Evolutionary conservation across 2,329 filamentous ascomycete genomes (phyloP), one percentile per base, ranked within the genome.

Genomic region (Colletotrichum sp.): DNA sequence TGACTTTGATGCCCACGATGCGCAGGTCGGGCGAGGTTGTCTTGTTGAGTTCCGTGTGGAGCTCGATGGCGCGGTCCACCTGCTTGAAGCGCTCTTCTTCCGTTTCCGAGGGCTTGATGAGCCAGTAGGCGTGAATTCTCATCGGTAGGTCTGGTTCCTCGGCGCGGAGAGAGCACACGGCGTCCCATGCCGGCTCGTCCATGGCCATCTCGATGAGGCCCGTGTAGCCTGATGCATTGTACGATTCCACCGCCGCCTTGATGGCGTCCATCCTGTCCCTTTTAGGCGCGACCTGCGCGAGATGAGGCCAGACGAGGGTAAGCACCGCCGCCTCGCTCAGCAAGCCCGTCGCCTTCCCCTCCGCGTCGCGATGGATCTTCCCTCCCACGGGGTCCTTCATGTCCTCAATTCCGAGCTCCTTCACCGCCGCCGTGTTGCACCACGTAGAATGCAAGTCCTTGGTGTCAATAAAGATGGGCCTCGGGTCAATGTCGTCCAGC

Each of bases 151-250:
- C 77, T 2, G 85, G 75, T 5, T 84, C 82, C 18, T 85, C 82
- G 15, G 82, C 79, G 34, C 84, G 85, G 16, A 91, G 80, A n/a
- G 85, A 85, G 0, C 88, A 78, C 2, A 91, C 84, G 2, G 86
- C 84, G 36, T 87, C 87, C 90, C 90, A 92, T 1, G 87, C 86
- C 28, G 86, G 87, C 52, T 91, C 89, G 74, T 92, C 90, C 90
- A 91, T 91, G 60, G 90, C 90, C 90, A 92, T 91, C 68, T 92
- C 90, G 9, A 91, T 84, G 52, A 90, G 85, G 3, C 90, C 89
- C 0, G 89, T 91, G 78, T 89, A 91, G 2, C 90, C 90, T 2
- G 86, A 88, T 0, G 85, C 81, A 76, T 87, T 88, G 78, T 91
- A 91, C 1, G 87, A 85, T 4, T 84, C 79, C 28, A 91, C 85